Evolutionary conservation across 306 rosid species (phyloP), one percentile per base, ranked within the genome.

Genomic region (Oemleria cerasiformis): DNA sequence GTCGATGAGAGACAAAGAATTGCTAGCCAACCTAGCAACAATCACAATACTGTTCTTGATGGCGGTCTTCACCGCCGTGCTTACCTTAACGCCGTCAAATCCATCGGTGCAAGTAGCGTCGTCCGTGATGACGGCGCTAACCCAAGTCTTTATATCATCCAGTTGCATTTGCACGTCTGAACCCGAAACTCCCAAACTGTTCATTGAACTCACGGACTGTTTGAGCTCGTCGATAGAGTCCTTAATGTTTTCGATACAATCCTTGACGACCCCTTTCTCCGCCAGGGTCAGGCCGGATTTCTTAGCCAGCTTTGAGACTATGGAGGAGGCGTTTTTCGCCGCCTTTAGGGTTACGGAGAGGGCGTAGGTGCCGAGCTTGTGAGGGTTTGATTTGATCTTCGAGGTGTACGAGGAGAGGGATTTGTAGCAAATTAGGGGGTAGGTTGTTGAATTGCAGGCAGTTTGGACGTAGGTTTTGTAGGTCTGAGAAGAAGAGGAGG

Each of bases 381-480:
- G 19, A 2, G 82, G 89, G 47, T 80, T 70, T 7, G 51, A 75
- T 76, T 80, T 68, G 64, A 87, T 80, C 64, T 66, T 75, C 20
- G 79, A 70, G 42, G 95, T 83, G 36, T 83, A 80, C 2, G 80
- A 78, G 4, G 57, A 69, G 30, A 91, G 72, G 5, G 81, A 70
- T 6, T 74, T 21, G 78, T 79, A 78, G 72, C 97, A 91, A 5
- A 75, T 53, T 14, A 70, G 42, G 0, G 93, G 83, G 47, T 82
- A 84, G 12, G 85, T 80, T 17, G 86, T 71, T 65, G 83, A 67
- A 11, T 53, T 68, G 63, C 73, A 68, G 50, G 73, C 50, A 1
- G 50, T 68, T 53, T 51, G 39, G 50, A 68, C 73, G 63, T 68
- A 68, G 51, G 39, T 68, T 68, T 51, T 53, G 62, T 51, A 39